Evolutionary conservation across 2,329 filamentous ascomycete species (phyloP).

Genomic region (Pseudonectria buxi): DNA sequence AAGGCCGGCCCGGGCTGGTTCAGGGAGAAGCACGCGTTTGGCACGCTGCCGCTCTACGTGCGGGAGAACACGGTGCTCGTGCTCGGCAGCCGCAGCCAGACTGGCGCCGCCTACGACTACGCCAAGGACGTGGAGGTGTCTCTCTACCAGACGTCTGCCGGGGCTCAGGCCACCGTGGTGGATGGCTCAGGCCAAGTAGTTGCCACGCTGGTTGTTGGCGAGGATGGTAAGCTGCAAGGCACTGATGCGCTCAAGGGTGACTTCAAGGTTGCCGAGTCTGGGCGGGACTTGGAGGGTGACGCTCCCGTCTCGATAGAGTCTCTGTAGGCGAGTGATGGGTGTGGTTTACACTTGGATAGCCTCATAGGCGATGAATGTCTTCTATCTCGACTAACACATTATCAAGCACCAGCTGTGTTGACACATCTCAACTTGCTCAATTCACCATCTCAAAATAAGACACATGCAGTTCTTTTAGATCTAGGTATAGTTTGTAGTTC

Average conservation of each 20-base stretch:
- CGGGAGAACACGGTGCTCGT: constrained; percentile 46
- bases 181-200: constrained; percentile 34
- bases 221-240: constrained; percentile 33
- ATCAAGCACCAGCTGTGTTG: no score
- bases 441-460: no score
- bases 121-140: constrained; percentile 39
- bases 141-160: constrained; percentile 36
- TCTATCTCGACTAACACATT: no score
- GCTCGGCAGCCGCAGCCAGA: constrained; percentile 33
- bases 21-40: constrained; percentile 52
- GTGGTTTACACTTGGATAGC: no score
- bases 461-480: no score
- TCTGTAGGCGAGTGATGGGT: constrained; percentile 5
- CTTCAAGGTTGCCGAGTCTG: constrained; percentile 16
- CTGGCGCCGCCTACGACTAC: constrained; percentile 42
- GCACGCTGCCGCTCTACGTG: constrained; percentile 51
- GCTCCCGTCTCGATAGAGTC: constrained; percentile 19
- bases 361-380: no score
- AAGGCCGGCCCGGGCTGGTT: constrained; percentile 50
- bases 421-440: no score
- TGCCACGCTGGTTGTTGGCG: constrained; percentile 34
- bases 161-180: constrained; percentile 36
- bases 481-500: no score
- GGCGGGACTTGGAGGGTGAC: constrained; percentile 20
- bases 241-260: constrained; percentile 34